Percentiles rank a stretch among this genome's conserved stretches.
Evolutionary conservation across 2,329 filamentous ascomycete species (phyloP).

Genomic region (Apiospora pterosperma): DNA sequence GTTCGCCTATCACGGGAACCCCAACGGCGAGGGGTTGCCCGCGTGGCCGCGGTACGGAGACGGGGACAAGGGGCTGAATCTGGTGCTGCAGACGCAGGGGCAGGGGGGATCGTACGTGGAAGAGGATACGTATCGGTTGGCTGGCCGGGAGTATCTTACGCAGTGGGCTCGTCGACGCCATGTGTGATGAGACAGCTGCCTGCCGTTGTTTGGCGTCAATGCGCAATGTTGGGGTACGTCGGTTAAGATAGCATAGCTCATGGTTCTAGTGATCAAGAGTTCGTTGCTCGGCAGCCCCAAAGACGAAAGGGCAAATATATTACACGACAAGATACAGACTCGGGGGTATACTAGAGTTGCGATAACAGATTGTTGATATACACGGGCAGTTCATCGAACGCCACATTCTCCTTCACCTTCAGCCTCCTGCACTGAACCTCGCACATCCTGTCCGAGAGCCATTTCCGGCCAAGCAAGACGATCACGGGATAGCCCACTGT

Average conservation of each 20-base stretch:
- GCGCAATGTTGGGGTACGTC: background rate
- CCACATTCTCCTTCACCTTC: constrained; percentile 57
- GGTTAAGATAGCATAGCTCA: background rate
- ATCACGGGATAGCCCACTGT: constrained; percentile 83
- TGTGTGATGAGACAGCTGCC: constrained; percentile 7
- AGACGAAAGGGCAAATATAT: background rate
- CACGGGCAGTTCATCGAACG: constrained; percentile 42
- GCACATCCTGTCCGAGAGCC: constrained; percentile 54
- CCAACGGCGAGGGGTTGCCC: constrained; percentile 30
- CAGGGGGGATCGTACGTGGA: constrained; percentile 28
- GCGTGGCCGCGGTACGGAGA: constrained; percentile 26
- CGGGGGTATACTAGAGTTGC: constrained; percentile 39
- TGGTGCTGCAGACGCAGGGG: constrained; percentile 28
- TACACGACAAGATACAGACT: background rate
- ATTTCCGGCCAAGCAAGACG: constrained; percentile 72
- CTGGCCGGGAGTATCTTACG: constrained; percentile 29
- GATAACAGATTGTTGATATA: constrained; percentile 46
- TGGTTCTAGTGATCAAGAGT: background rate
- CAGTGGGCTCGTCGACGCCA: constrained; percentile 23
- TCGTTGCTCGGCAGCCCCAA: background rate
- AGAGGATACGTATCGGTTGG: constrained; percentile 28
- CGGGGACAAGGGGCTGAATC: constrained; percentile 20
- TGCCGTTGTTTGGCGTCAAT: background rate
- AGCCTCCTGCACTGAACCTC: constrained; percentile 79
- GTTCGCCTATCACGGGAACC: constrained; percentile 44